These are phyloP conservation scores for Nicotiana sylvestris DNA, from an alignment of 257 asterid species.

Conservation along the genomic window DNA sequence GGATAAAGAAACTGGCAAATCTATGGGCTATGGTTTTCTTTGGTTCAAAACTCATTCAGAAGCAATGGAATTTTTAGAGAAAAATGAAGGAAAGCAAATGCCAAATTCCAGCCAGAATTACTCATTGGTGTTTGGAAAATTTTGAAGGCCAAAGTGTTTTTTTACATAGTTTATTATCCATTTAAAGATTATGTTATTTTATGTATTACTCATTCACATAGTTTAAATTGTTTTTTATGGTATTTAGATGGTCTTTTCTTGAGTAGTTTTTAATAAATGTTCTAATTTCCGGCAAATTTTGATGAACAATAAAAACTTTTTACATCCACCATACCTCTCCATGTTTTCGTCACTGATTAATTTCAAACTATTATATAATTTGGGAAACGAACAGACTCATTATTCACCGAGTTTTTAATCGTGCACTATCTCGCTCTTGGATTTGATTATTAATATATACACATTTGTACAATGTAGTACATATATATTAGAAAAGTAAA, in stretches of 20 bases:
- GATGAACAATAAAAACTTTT: neutral
- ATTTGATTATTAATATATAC: too few species aligned
- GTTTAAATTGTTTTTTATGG: neutral
- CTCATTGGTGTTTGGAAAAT: neutral
- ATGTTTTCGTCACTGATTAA: neutral
- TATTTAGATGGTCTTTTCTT: neutral
- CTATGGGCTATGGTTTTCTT: slow-evolving; percentile 20
- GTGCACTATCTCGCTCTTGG: neutral
- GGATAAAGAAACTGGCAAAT: neutral
- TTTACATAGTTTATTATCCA: neutral
- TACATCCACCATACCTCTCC: neutral
- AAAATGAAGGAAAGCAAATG: neutral
- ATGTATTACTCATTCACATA: neutral
- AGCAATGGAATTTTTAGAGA: slow-evolving; percentile 13
- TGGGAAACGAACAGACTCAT: neutral
- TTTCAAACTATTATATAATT: neutral
- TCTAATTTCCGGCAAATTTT: too few species aligned
- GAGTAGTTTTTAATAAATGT: neutral
- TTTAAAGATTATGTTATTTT: neutral
- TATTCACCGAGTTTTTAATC: neutral
- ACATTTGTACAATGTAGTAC: neutral
- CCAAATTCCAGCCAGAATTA: slow-evolving; percentile 5
- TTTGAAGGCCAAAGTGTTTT: neutral
- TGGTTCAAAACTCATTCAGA: slow-evolving; percentile 6
- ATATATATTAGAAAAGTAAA: neutral